Evolutionary conservation across 2,329 filamentous ascomycete genomes (phyloP), one percentile per base, ranked within the genome.

Genomic region (Fusarium praegraminearum): DNA sequence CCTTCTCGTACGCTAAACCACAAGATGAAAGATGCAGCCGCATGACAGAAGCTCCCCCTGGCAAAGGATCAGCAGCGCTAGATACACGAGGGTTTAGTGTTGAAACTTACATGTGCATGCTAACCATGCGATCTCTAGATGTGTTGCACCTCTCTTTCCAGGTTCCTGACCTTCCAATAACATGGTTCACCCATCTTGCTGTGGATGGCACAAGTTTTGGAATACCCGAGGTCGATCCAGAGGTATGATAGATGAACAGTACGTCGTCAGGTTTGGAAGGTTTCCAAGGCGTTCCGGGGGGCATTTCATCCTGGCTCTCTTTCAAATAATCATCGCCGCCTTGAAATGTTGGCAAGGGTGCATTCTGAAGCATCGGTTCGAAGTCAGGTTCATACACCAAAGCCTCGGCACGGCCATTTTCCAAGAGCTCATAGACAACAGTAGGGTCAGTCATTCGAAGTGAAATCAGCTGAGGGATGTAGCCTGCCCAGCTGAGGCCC

Each of bases 131-230:
- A 4, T 32, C 36, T 2, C 26, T 24, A 16, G 35, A 35, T 11
- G 28, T 46, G 26, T 47, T 24, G 35, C 44, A 18, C 22, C 43
- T 38, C 5, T 13, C 11, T 18, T 45, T 36, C 12, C 36, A 33
- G 1, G 12, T 2, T 44, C 10, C 9, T 5, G 56, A 47, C 7
- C 64, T 58, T 2, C 52, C 8, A 18, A 66, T 22, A 0, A 30
- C 3, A 11, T 30, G 44, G 16, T 70, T 24, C 0, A 73, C 4
- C 72, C 72, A 74, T 11, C 40, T 66, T 13, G 70, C 68, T 1
- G 65, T 72, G 3, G 49, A 3, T 1, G 72, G 72, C 2, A 74
- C 70, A 2, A 74, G n/a, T 24, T 74, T 74, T 3, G 72, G 72
- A 5, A 46, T 54, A 2, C 72, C 72, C 1, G 70, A 73, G 1